Conservation (phyloP, 2,329 filamentous ascomycete species). For the Scortechinia acanthostroma region DNA sequence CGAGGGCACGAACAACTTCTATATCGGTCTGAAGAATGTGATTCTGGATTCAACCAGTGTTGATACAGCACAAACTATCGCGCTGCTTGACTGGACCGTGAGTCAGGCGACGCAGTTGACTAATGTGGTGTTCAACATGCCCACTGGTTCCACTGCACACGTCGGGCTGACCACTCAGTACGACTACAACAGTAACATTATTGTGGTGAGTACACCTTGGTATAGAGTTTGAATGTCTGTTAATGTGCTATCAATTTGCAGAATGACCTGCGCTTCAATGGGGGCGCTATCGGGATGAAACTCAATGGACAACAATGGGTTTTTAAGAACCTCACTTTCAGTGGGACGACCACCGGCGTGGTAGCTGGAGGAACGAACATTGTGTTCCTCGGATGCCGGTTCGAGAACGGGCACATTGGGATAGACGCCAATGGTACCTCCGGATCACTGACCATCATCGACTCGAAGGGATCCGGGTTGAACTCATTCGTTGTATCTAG, state of each 20-base stretch:
- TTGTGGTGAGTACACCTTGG: neutral
- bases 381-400: conserved; percentile 19
- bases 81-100: conserved; percentile 25
- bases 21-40: conserved; percentile 24
- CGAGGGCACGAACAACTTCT: conserved; percentile 20
- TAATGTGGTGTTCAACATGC: conserved; percentile 26
- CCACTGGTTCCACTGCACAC: conserved; percentile 10
- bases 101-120: conserved; percentile 25
- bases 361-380: conserved; percentile 11
- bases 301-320: conserved; percentile 4
- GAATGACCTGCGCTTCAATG: neutral
- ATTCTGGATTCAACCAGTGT: conserved; percentile 22
- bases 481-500: neutral
- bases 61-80: conserved; percentile 13
- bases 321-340: conserved; percentile 6
- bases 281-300: neutral
- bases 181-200: conserved; percentile 1
- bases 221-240: too few relatives aligned
- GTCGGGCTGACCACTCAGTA: neutral
- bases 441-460: conserved; percentile 2
- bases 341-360: conserved; percentile 10
- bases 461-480: neutral
- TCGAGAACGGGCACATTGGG: conserved; percentile 13
- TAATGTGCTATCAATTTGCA: too few relatives aligned
- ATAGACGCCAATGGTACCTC: conserved; percentile 10